A percentile compares a stretch with the other conserved stretches of the same genome.
Conservation (phyloP, 495 filamentous ascomycete species). For the Chlorociboria aeruginascens region DNA sequence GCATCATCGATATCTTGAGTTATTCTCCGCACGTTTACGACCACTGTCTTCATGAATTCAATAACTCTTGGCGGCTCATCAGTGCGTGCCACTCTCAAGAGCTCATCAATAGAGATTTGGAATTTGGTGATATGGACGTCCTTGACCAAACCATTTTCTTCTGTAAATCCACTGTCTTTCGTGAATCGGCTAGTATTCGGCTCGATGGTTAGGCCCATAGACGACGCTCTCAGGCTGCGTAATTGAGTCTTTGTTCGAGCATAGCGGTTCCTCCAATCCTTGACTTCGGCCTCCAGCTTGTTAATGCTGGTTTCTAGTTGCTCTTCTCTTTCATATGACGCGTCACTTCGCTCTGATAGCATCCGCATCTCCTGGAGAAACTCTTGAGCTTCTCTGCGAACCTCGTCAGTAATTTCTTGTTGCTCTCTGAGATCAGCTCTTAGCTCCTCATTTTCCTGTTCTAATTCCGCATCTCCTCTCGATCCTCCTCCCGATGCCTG, state of each 20-base stretch:
- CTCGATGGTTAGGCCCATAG: slow-evolving; percentile 56
- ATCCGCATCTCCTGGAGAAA: slow-evolving; percentile 84
- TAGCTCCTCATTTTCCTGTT: slow-evolving; percentile 59
- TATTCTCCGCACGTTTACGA: slow-evolving; percentile 68
- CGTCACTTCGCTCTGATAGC: slow-evolving; percentile 64
- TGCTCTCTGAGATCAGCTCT: slow-evolving; percentile 60
- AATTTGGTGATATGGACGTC: slow-evolving; percentile 91
- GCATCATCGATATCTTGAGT: slow-evolving; percentile 63
- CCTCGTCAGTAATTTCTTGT: slow-evolving; percentile 77
- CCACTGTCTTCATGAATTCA: slow-evolving; percentile 69
- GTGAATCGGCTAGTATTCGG: slow-evolving; percentile 50
- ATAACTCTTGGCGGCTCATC: slow-evolving; percentile 63
- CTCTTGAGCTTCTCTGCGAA: slow-evolving; percentile 69
- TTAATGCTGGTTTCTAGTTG: slow-evolving; percentile 59
- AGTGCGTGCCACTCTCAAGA: slow-evolving; percentile 63
- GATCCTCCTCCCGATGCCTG: slow-evolving; percentile 19
- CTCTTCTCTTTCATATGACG: slow-evolving; percentile 74
- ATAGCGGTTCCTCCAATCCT: slow-evolving; percentile 83
- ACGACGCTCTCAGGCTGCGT: slow-evolving; percentile 67
- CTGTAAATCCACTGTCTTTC: slow-evolving; percentile 58
- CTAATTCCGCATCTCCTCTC: slow-evolving; percentile 44
- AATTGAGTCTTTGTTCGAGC: slow-evolving; percentile 78
- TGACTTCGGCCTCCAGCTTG: slow-evolving; percentile 65
- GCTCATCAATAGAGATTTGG: slow-evolving; percentile 88
- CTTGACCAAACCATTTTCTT: slow-evolving; percentile 65